Base-by-base conservation (phyloP, 2,329 filamentous ascomycete genomes). In the Trichoderma cornu-damae region DNA sequence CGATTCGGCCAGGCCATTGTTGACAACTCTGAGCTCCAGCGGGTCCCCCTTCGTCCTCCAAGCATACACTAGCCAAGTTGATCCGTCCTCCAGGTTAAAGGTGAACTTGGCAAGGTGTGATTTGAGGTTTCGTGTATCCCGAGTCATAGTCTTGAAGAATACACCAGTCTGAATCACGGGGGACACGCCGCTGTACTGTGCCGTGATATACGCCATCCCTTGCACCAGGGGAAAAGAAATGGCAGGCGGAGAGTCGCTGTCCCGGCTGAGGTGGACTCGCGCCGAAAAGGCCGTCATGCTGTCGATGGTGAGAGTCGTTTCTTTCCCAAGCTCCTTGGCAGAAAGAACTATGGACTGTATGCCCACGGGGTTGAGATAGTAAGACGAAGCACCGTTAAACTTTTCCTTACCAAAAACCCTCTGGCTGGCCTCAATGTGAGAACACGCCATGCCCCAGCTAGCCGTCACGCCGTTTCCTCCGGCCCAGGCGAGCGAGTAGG, bases 181-280 rank as follows among this genome's bases (percentile, higher is more conserved):
- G 6, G 83, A 85, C 0, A 84, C 78, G 28, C 84, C 83, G 54
- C 78, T 79, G 71, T 92, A 97, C 16, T 88, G 71, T 0, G 79
- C 92, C 4, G 92, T 96, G 16, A 96, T 77, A 65, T 91, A 96
- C 0, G 84, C 87, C 84, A 95, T 94, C 9, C 94, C 94, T 68
- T 97, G 93, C 0, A 96, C 84, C 6, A 96, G 68, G 0, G 92
- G 91, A 62, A 96, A 90, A 0, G 83, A 86, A 18, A 97, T 79
- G 1, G 80, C 77, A 0, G 87, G 81, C 1, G 76, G 69, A 6
- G 79, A 77, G 2, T 75, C 75, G n/a, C 70, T 67, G 20, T 77
- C 74, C 2, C 79, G 77, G 50, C 75, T 79, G 30, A 97, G 76
- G 43, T 88, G 86, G 44, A 90, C 83, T 61, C 90, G 84, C 12